Evolutionary conservation across 2,329 filamentous ascomycete genomes (phyloP).

Genomic region (Dichotomopilus funicola): DNA sequence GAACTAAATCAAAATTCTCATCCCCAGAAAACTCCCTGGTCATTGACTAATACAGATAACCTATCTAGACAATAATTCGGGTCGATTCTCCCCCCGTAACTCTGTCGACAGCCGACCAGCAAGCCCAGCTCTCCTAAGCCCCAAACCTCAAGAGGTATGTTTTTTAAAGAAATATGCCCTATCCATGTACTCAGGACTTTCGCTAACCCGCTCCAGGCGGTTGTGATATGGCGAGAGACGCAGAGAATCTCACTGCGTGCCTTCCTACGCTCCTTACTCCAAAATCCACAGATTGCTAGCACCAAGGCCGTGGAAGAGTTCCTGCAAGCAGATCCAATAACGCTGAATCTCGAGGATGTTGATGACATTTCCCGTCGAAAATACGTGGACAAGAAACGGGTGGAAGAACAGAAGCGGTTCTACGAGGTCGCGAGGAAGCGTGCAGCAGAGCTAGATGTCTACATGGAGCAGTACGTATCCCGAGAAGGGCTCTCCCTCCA

Average conservation of each 20-base stretch:
- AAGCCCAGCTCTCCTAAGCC: slow-evolving; percentile 28
- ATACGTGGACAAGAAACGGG: slow-evolving; percentile 74
- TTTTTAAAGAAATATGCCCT: not conserved
- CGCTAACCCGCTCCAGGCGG: slow-evolving; percentile 22
- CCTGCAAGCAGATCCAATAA: slow-evolving; percentile 64
- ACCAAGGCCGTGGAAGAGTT: slow-evolving; percentile 84
- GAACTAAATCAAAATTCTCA: not conserved
- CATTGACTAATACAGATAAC: too few species aligned
- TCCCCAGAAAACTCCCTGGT: not conserved
- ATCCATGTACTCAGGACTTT: not conserved
- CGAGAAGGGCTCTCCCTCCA: not conserved
- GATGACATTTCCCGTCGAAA: slow-evolving; percentile 76
- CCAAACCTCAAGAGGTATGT: slow-evolving; percentile 23
- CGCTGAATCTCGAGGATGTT: slow-evolving; percentile 72
- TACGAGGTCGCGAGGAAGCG: slow-evolving; percentile 91
- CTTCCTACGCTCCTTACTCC: slow-evolving; percentile 77
- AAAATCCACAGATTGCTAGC: slow-evolving; percentile 75
- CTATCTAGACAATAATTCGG: slow-evolving; percentile 29
- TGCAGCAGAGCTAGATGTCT: slow-evolving; percentile 88
- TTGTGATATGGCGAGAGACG: slow-evolving; percentile 73
- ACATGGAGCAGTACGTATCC: slow-evolving; percentile 79
- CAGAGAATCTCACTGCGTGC: slow-evolving; percentile 88
- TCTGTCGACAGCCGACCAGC: slow-evolving; percentile 38
- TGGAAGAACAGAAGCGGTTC: slow-evolving; percentile 89
- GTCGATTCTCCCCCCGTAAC: slow-evolving; percentile 35